These are phyloP conservation scores for Aspergillus pseudoterreus DNA, from an alignment of 2,329 filamentous ascomycete genomes.

Conservation along the genomic window DNA sequence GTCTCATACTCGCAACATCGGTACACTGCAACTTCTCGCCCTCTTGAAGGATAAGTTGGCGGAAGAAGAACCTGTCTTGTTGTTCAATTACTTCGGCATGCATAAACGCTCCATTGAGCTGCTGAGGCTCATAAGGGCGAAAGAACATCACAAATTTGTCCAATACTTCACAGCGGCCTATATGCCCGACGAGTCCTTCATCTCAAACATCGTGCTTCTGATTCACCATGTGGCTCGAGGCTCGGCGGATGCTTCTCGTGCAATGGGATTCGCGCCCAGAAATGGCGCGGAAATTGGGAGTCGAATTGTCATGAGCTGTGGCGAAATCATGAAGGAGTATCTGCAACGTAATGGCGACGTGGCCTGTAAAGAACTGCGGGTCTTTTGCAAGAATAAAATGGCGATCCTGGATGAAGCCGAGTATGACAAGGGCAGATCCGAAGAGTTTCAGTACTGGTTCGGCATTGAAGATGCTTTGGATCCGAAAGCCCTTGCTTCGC, in stretches of 20 bases:
- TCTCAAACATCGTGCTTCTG: slow-evolving; percentile 21
- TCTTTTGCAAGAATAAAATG: slow-evolving; percentile 25
- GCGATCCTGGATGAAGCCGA: slow-evolving; percentile 16
- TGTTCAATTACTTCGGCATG: slow-evolving; percentile 31
- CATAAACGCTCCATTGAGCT: slow-evolving; percentile 25
- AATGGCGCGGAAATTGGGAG: slow-evolving; percentile 8
- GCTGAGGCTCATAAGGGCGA: slow-evolving; percentile 20
- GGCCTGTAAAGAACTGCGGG: slow-evolving; percentile 23
- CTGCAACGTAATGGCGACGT: slow-evolving; percentile 24
- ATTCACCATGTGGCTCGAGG: slow-evolving; percentile 23
- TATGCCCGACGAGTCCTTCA: slow-evolving; percentile 23
- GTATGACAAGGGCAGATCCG: slow-evolving; percentile 11
- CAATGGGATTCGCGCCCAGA: slow-evolving; percentile 10
- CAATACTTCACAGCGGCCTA: slow-evolving; percentile 24
- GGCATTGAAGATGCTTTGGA: slow-evolving; percentile 16
- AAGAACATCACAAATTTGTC: slow-evolving; percentile 25
- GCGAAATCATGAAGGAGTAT: slow-evolving; percentile 25
- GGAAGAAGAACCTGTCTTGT: slow-evolving; percentile 25
- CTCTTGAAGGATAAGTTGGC: slow-evolving; percentile 21
- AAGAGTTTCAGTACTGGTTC: slow-evolving; percentile 12
- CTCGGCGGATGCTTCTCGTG: slow-evolving; percentile 13
- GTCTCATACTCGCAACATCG: slow-evolving; percentile 18
- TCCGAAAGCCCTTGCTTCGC: slow-evolving; percentile 16
- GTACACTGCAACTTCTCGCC: slow-evolving; percentile 21
- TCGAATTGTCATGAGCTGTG: slow-evolving; percentile 22